phyloP scores from a whole-genome alignment of 306 rosid species.

The Rubus parviflorus region DNA sequence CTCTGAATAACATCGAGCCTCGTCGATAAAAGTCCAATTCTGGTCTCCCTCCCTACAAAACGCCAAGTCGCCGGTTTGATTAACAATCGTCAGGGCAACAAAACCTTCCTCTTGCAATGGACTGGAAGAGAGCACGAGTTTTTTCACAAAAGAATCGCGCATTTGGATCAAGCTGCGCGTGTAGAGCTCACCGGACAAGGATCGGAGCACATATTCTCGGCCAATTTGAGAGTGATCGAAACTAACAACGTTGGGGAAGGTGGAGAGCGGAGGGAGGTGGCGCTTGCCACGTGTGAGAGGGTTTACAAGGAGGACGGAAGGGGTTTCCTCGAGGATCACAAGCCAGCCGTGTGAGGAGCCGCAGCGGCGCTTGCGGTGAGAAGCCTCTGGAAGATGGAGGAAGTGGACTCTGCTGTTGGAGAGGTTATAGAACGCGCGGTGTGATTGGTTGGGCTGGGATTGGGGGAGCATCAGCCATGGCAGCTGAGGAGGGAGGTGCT shows the following conservation, averaged over 20 bases:
- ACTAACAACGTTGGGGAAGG: slow-evolving; percentile 57
- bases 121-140: slow-evolving; percentile 52
- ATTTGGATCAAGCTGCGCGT: slow-evolving; percentile 45
- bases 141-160: slow-evolving; percentile 55
- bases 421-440: slow-evolving; percentile 48
- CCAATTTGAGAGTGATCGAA: slow-evolving; percentile 59
- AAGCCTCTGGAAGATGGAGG: slow-evolving; percentile 54
- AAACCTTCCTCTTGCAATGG: slow-evolving; percentile 29
- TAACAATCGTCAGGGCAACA: slow-evolving; percentile 53
- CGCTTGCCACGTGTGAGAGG: slow-evolving; percentile 48
- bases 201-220: slow-evolving; percentile 43
- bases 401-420: slow-evolving; percentile 45
- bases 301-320: slow-evolving; percentile 52
- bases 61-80: slow-evolving; percentile 40
- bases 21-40: slow-evolving; percentile 48
- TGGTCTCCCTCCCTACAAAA: slow-evolving; percentile 41
- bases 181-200: slow-evolving; percentile 26
- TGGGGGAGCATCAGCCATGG: slow-evolving; percentile 73
- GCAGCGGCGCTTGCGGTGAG: slow-evolving; percentile 47
- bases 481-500: slow-evolving; percentile 63
- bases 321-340: slow-evolving; percentile 49
- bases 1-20: slow-evolving; percentile 43
- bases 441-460: slow-evolving; percentile 29
- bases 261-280: slow-evolving; percentile 56
- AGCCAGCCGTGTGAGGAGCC: slow-evolving; percentile 84